Evolutionary conservation across 768 basidiomycete genomes (phyloP).

Genomic region (Xerocomellus chrysenteron): DNA sequence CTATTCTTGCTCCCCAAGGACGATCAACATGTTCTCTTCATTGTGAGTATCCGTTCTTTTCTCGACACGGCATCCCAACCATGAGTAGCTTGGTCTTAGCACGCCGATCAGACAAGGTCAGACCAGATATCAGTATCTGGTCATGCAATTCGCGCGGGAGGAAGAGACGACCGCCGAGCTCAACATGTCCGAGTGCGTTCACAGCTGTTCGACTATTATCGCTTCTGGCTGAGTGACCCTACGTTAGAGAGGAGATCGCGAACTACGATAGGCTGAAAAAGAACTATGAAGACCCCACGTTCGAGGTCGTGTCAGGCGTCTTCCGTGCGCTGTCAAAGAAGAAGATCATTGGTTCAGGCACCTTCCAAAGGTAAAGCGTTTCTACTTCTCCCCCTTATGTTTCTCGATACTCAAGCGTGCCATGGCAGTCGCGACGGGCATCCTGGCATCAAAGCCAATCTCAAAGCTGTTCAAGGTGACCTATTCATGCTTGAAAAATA

Average conservation of each 20-base stretch:
- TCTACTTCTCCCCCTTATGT: too few relatives aligned
- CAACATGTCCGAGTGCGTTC: slow-evolving; percentile 83
- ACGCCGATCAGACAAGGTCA: slow-evolving; percentile 97
- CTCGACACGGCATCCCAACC: slow-evolving; percentile 3
- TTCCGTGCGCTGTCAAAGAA: slow-evolving; percentile 90
- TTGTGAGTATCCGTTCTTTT: slow-evolving; percentile 53
- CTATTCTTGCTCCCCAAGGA: slow-evolving; percentile 96
- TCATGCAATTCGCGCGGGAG: slow-evolving; percentile 97
- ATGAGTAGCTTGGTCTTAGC: slow-evolving; percentile 77
- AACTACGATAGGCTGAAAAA: slow-evolving; percentile 85
- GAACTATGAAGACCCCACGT: slow-evolving; percentile 93
- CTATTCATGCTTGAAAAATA: slow-evolving; percentile 98
- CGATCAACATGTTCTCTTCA: slow-evolving; percentile 92
- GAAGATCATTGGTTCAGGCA: slow-evolving; percentile 86
- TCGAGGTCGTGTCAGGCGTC: slow-evolving; percentile 90
- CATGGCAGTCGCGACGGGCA: slow-evolving; percentile 75
- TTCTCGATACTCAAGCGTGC: background rate
- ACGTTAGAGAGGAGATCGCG: slow-evolving; percentile 65
- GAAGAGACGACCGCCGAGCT: slow-evolving; percentile 96
- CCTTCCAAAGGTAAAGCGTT: slow-evolving; percentile 73
- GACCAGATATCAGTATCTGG: slow-evolving; percentile 95
- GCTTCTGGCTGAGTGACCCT: background rate
- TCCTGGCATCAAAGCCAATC: slow-evolving; percentile 94
- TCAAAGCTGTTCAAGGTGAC: slow-evolving; percentile 96
- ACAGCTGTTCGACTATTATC: background rate